Conservation (phyloP, 129 eudicot genomes). For the Erigeron canadensis region DNA sequence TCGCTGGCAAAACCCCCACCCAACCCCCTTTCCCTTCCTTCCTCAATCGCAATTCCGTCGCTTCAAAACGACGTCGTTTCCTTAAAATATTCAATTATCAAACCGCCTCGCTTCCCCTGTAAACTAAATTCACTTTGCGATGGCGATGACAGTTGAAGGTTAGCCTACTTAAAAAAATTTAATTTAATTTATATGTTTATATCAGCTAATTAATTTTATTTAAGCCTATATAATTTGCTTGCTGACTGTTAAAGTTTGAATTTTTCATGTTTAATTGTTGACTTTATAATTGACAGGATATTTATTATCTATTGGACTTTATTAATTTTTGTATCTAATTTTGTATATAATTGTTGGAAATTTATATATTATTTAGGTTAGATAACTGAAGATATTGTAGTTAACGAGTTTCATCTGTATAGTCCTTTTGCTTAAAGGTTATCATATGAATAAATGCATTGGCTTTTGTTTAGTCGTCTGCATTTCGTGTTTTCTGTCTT, state of each 20-base stretch:
- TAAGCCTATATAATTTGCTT: not conserved
- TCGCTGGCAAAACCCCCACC: not conserved
- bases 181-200: not conserved
- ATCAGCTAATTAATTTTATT: not conserved
- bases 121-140: not conserved
- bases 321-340: not conserved
- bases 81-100: too few species aligned
- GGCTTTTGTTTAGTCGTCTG: not conserved
- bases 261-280: not conserved
- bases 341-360: not conserved
- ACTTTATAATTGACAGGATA: conserved; percentile 11
- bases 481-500: not conserved
- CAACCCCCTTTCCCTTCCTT: not conserved
- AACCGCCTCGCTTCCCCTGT: too few species aligned
- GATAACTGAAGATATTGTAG: not conserved
- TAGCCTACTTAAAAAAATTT: conserved; percentile 1
- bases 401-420: not conserved
- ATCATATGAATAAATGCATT: not conserved
- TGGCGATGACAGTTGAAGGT: conserved; percentile 46
- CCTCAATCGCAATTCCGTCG: not conserved
- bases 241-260: conserved; percentile 10
- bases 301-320: not conserved
- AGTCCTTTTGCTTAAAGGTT: not conserved
- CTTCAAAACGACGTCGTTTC: not conserved
- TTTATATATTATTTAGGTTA: not conserved